Base-by-base conservation (phyloP, 345 rosid species). In the Turritis glabra region DNA sequence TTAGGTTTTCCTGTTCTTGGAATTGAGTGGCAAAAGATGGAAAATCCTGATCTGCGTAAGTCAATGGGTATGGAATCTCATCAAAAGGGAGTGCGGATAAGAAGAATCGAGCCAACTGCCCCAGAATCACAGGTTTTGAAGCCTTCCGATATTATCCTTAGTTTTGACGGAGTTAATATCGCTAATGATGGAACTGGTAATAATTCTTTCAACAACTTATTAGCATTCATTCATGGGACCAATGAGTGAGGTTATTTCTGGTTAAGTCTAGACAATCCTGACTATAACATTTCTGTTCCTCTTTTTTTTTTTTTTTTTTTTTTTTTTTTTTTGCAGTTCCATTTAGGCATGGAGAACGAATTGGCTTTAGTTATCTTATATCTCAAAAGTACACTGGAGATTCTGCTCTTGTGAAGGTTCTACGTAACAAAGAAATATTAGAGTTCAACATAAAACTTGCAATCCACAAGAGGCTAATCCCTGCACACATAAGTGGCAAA, bases 11-110 rank as follows among this genome's bases (percentile, higher is more conserved):
- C 98, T 17, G 78, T 89, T 68, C 88, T 94, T 62, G 97, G 97
- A n/a, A 85, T 91, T 78, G 98, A 89, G 78, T 94, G 98, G 98
- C 98, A 94, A 83, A 94, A 94, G 85, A 94, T 94, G 96, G 98
- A 94, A 73, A 94, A 94, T 80, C 97, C 97, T 46, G 96, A 88
- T 75, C 70, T 94, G 74, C 89, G 95, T 26, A 60, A 79, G 77
- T 82, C 92, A 66, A 80, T 94, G 89, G 96, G 97, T 30, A 94
- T 94, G 98, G 76, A 46, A 27, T 79, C 88, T 26, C 85, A 88
- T 77, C 90, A 87, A 73, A 94, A 91, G 82, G 98, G 98, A 38
- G 98, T 94, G 15, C 90, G 93, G 21, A 83, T 94, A 21, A 89
- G 91, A 82, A 91, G 96, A 85, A 84, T 91, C 33, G 98, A 94